Base-by-base conservation (phyloP, 805 yeast species). In the Zygosaccharomyces rouxii region DNA sequence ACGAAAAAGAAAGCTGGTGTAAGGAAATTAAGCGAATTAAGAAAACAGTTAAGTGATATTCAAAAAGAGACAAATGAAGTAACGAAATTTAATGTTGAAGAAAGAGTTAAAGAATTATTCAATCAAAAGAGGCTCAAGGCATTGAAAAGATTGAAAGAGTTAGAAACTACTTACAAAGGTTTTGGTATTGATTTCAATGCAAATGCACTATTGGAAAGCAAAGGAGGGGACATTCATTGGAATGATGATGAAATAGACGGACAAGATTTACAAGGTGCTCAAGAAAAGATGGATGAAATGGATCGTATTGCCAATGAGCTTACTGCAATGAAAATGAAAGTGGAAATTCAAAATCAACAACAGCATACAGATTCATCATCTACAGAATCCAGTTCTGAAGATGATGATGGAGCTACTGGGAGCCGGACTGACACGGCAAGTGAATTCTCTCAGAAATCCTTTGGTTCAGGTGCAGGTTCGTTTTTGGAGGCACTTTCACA, bases 21-120 rank as follows among this genome's bases (percentile, higher is more conserved):
- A 14, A 75, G 72, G 13, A 81, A 80, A 47, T 68, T 86, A 42
- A 76, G 75, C 45, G 68, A 69, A 7, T 69, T 86, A 42, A 73
- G 86, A 55, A 74, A 75, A 48, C 80, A 79, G 55, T 64, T 86
- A 33, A 77, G 83, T 9, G 73, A 75, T 11, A 69, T 86, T 39
- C 94, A 86, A 63, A 74, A 75, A 41, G 90, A 86, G 60, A 82
- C 90, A 1, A 86, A 86, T 63, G 89, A 81, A 53, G 82, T 86
- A 35, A 76, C 86, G 64, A 86, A 85, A 60, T 79, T 74, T 55
- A 84, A 84, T 64, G 67, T 71, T 13, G 67, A 72, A 47, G 71
- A 71, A 11, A 69, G 77, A 48, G 76, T 79, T 46, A 76, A 77
- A 51, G 82, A 84, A 42, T 60, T 77, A 57, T 74, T 83, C 65